phyloP scores from a whole-genome alignment of 805 yeast species.

The Pichia pseudocactophila region DNA sequence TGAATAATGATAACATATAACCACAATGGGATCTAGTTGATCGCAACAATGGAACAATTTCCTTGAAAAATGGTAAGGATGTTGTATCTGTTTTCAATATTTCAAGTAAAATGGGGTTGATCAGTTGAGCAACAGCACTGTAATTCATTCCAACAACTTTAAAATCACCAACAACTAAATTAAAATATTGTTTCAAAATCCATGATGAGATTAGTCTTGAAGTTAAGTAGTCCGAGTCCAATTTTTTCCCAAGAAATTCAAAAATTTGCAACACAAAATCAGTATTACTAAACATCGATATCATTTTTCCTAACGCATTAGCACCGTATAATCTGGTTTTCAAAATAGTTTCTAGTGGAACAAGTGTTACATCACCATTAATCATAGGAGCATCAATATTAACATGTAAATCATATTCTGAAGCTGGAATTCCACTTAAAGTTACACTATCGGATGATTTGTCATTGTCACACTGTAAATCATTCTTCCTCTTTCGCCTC shows the following conservation, averaged over 20 bases:
- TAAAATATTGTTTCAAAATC: slow-evolving; percentile 55
- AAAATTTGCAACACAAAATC: slow-evolving; percentile 33
- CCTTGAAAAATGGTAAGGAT: slow-evolving; percentile 55
- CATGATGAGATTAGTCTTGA: slow-evolving; percentile 67
- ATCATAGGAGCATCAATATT: slow-evolving; percentile 92
- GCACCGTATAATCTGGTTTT: slow-evolving; percentile 73
- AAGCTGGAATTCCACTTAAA: slow-evolving; percentile 35
- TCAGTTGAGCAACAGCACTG: slow-evolving; percentile 10
- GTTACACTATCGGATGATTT: slow-evolving; percentile 27
- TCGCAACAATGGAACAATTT: slow-evolving; percentile 76
- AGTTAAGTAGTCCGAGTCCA: slow-evolving; percentile 58
- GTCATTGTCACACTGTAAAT: not conserved
- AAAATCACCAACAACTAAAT: slow-evolving; percentile 22
- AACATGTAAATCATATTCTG: slow-evolving; percentile 50
- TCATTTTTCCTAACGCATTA: slow-evolving; percentile 58
- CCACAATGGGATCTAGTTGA: slow-evolving; percentile 83
- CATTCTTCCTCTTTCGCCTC: slow-evolving; percentile 18
- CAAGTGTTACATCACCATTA: slow-evolving; percentile 80
- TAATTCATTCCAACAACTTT: slow-evolving; percentile 17
- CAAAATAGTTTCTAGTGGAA: slow-evolving; percentile 67
- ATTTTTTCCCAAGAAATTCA: slow-evolving; percentile 23
- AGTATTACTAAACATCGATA: slow-evolving; percentile 39
- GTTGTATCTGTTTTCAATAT: not conserved
- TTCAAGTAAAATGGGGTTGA: slow-evolving; percentile 7
- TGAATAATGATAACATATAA: slow-evolving; percentile 69